These are phyloP conservation scores for Ichthyophthirius multifiliis DNA, from an alignment of 169 alveolate genomes.

Conservation along the genomic window DNA sequence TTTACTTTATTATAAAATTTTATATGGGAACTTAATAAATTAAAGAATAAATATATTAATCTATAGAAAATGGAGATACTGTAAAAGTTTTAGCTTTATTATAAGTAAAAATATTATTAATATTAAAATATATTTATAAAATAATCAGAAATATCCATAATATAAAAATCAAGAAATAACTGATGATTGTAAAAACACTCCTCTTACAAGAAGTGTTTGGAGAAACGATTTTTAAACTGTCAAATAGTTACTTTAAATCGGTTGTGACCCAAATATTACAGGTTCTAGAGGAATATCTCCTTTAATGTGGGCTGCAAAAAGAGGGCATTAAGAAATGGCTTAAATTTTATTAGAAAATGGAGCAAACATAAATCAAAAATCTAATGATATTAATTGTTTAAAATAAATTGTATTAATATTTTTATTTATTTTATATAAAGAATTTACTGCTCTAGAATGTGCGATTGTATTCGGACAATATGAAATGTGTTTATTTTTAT, in stretches of 20 bases:
- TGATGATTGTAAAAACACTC: not conserved
- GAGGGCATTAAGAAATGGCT: constrained; percentile 11
- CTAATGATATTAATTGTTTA: not conserved
- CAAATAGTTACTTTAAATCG: constrained; percentile 6
- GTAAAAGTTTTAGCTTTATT: too few relatives aligned
- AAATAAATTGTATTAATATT: not conserved
- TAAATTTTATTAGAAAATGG: constrained; percentile 26
- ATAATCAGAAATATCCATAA: not conserved
- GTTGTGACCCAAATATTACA: constrained; percentile 9
- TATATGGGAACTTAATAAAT: too few relatives aligned
- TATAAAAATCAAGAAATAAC: not conserved
- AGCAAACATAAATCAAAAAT: not conserved
- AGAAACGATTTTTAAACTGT: constrained; percentile 16
- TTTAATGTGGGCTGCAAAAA: constrained; percentile 36
- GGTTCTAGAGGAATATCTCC: constrained; percentile 29
- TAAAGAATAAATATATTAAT: too few relatives aligned
- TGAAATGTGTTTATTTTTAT: not conserved
- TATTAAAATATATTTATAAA: too few relatives aligned
- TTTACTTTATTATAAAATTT: too few relatives aligned
- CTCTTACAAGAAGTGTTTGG: constrained; percentile 23
- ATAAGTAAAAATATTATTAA: too few relatives aligned
- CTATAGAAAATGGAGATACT: too few relatives aligned
- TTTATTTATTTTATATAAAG: not conserved
- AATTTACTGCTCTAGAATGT: constrained; percentile 20
- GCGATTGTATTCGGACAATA: constrained; percentile 11